Evolutionary conservation across 805 yeast genomes (phyloP).

Genomic region (Blastobotrys mokoenaii): DNA sequence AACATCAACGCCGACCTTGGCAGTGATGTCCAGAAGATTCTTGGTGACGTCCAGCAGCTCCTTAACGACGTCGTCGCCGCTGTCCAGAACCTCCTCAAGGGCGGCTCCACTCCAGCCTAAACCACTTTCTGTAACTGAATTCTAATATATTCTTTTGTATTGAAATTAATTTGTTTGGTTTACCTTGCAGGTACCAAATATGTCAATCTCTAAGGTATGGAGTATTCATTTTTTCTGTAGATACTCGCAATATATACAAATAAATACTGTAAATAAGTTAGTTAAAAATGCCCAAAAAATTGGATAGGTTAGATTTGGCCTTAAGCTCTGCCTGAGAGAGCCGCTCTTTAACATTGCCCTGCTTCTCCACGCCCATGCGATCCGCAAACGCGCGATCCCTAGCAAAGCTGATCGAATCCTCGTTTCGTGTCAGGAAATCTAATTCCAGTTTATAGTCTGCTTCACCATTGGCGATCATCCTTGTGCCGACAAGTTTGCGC

Average conservation of each 20-base stretch:
- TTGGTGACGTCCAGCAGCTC: too few relatives aligned
- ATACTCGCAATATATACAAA: background rate
- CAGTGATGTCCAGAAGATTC: too few relatives aligned
- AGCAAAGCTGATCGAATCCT: slow-evolving; percentile 5
- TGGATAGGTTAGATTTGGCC: background rate
- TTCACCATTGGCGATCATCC: slow-evolving; percentile 2
- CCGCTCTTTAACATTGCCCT: slow-evolving; percentile 4
- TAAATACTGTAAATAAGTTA: background rate
- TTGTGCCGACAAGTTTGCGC: background rate
- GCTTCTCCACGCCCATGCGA: slow-evolving; percentile 1
- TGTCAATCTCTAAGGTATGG: too few relatives aligned
- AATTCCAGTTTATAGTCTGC: slow-evolving; percentile 3
- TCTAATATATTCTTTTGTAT: too few relatives aligned
- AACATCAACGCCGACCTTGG: too few relatives aligned
- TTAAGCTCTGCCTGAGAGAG: slow-evolving; percentile 2
- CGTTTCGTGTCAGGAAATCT: slow-evolving; percentile 12
- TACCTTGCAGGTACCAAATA: too few relatives aligned
- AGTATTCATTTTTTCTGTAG: too few relatives aligned
- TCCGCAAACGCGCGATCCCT: slow-evolving; percentile 6
- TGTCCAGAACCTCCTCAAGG: background rate
- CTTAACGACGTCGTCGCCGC: too few relatives aligned
- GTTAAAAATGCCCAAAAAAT: slow-evolving; percentile 4
- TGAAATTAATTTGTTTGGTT: too few relatives aligned
- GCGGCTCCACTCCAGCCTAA: too few relatives aligned
- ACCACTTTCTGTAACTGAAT: too few relatives aligned